These are phyloP conservation scores for Exsudoporus frostii DNA, from an alignment of 768 basidiomycete species.

Conservation along the genomic window DNA sequence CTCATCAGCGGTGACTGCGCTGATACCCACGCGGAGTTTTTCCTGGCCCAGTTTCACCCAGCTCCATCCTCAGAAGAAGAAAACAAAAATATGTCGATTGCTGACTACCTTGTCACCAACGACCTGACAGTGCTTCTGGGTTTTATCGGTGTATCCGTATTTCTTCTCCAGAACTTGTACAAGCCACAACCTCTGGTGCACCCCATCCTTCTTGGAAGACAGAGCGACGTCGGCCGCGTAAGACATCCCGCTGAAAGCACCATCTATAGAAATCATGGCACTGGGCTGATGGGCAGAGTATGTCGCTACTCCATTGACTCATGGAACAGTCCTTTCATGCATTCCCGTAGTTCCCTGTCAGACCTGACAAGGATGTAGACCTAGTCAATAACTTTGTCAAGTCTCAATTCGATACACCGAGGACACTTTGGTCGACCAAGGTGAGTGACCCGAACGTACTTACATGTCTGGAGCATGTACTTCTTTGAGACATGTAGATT, in stretches of 20 bases:
- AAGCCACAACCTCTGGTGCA: constrained; percentile 85
- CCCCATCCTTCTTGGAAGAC: constrained; percentile 88
- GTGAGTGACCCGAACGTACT: constrained; percentile 38
- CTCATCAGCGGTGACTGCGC: neutral
- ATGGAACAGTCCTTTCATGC: neutral
- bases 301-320: constrained; percentile 25
- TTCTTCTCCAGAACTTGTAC: constrained; percentile 74
- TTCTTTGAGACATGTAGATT: constrained; percentile 44
- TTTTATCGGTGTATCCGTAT: constrained; percentile 71
- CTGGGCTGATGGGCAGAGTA: constrained; percentile 78
- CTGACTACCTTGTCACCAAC: constrained; percentile 68
- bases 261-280: constrained; percentile 87
- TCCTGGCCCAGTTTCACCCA: neutral
- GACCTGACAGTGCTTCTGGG: constrained; percentile 76
- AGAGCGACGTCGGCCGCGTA: constrained; percentile 85
- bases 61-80: neutral
- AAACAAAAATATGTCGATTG: constrained; percentile 37
- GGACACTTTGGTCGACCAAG: constrained; percentile 79
- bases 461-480: neutral
- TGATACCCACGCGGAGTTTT: constrained; percentile 1
- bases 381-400: constrained; percentile 65
- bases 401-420: constrained; percentile 59
- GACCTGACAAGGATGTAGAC: constrained; percentile 70
- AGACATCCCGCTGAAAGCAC: constrained; percentile 81
- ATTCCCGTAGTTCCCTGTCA: constrained; percentile 59